Evolutionary conservation across 352 stramenopile species (phyloP).

Genomic region (Thraustochytrium striatum): DNA sequence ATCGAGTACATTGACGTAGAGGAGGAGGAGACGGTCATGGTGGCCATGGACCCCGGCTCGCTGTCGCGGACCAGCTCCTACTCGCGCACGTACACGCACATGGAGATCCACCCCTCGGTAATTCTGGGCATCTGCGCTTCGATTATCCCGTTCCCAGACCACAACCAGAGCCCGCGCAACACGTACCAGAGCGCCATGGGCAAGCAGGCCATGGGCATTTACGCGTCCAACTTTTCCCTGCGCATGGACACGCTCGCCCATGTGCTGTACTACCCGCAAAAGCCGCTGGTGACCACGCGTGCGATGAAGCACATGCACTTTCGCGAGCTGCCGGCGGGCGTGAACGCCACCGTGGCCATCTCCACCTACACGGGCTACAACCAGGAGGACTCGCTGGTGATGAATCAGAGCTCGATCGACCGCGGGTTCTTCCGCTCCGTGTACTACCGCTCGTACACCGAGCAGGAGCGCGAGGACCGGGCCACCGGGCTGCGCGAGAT

Average conservation of each 20-base stretch:
- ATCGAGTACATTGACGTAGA: conserved; percentile 98
- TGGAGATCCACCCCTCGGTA: conserved; percentile 98
- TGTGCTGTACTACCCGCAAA: conserved; percentile 98
- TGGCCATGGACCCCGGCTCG: conserved; percentile 87
- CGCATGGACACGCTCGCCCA: conserved; percentile 99
- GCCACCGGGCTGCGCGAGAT: conserved; percentile 63
- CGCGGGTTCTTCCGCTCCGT: conserved; percentile 97
- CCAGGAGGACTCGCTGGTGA: conserved; percentile 99
- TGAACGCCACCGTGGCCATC: conserved; percentile 94
- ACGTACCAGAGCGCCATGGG: conserved; percentile 99
- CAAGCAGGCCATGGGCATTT: conserved; percentile 99
- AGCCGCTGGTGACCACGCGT: conserved; percentile 95
- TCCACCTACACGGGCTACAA: conserved; percentile 94
- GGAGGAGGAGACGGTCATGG: conserved; percentile 99
- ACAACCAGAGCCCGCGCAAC: conserved; percentile 99
- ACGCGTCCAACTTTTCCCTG: conserved; percentile 96
- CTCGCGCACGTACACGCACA: conserved; percentile 96
- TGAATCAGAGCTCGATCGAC: conserved; percentile 99
- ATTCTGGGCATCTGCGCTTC: conserved; percentile 98
- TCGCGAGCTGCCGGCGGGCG: conserved; percentile 94
- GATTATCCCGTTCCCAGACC: conserved; percentile 99
- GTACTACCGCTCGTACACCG: conserved; percentile 97
- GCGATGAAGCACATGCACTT: conserved; percentile 98
- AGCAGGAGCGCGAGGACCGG: conserved; percentile 55
- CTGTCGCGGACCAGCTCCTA: conserved; percentile 61